A percentile compares a stretch with the other conserved stretches of the same genome.
Evolutionary conservation across 108 stramenopile genomes (phyloP).

Genomic region (Parietichytrium sp.): DNA sequence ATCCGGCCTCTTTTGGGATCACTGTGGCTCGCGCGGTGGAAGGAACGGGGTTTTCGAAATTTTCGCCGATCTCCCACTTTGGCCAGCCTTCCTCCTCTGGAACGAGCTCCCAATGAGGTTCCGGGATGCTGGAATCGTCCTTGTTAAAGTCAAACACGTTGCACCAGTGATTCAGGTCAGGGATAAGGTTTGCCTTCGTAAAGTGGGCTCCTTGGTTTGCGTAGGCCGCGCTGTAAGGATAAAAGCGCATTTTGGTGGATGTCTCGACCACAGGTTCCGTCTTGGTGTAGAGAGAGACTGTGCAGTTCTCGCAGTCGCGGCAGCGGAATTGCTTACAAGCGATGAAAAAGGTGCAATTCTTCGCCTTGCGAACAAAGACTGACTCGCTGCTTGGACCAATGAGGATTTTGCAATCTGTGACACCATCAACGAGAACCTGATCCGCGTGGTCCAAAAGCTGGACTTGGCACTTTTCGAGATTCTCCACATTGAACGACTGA

Average conservation of each 20-base stretch:
- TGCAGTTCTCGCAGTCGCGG: constrained; percentile 69
- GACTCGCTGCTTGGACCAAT: constrained; percentile 72
- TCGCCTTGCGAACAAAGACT: constrained; percentile 72
- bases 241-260: constrained; percentile 56
- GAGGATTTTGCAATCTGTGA: constrained; percentile 64
- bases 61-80: neutral
- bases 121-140: constrained; percentile 46
- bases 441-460: constrained; percentile 67
- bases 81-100: constrained; percentile 19
- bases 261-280: constrained; percentile 78
- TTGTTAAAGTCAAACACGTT: constrained; percentile 78
- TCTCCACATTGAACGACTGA: constrained; percentile 68
- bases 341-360: constrained; percentile 66
- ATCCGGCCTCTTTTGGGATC: constrained; percentile 2
- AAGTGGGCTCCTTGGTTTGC: constrained; percentile 53
- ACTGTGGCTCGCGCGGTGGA: neutral
- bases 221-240: constrained; percentile 30
- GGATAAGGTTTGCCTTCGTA: constrained; percentile 54
- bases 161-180: constrained; percentile 65
- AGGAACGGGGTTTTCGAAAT: constrained; percentile 6
- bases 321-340: constrained; percentile 76
- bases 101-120: constrained; percentile 42
- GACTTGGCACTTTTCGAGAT: constrained; percentile 62
- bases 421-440: constrained; percentile 70
- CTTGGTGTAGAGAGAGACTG: constrained; percentile 69